Evolutionary conservation across 345 rosid species (phyloP).

Genomic region (Bruguiera sexangula): DNA sequence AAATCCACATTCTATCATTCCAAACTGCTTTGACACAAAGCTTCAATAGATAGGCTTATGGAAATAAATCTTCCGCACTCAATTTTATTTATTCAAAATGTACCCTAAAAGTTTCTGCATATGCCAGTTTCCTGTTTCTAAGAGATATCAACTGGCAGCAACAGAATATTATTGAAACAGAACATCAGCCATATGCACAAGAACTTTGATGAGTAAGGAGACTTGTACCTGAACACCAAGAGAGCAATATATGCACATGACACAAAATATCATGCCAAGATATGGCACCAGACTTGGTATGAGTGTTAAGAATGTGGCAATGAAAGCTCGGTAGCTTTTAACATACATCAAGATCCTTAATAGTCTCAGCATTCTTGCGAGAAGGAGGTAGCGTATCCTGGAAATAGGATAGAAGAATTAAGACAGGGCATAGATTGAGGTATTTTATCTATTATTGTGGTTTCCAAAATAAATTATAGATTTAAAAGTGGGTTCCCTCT

Average conservation of each 20-base stretch:
- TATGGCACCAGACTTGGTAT: conserved; percentile 96
- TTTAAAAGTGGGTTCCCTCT: not conserved
- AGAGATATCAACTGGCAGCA: conserved; percentile 8
- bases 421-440: not conserved
- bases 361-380: conserved; percentile 89
- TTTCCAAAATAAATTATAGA: too few species aligned
- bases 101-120: not conserved
- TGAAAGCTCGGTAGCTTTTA: conserved; percentile 68
- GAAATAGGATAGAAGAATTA: conserved; percentile 14
- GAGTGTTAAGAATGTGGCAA: conserved; percentile 85
- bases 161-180: not conserved
- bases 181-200: not conserved
- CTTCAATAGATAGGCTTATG: too few species aligned
- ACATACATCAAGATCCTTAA: conserved; percentile 86
- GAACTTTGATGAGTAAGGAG: not conserved
- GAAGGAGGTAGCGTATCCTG: conserved; percentile 98
- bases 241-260: conserved; percentile 85
- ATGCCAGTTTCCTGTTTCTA: conserved; percentile 1
- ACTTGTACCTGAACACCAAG: conserved; percentile 81
- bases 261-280: conserved; percentile 81
- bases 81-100: too few species aligned
- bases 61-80: too few species aligned
- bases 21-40: too few species aligned
- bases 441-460: not conserved
- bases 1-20: too few species aligned